Conservation (phyloP, 1,284 basidiomycete genomes). For the Naganishia liquefaciens region DNA sequence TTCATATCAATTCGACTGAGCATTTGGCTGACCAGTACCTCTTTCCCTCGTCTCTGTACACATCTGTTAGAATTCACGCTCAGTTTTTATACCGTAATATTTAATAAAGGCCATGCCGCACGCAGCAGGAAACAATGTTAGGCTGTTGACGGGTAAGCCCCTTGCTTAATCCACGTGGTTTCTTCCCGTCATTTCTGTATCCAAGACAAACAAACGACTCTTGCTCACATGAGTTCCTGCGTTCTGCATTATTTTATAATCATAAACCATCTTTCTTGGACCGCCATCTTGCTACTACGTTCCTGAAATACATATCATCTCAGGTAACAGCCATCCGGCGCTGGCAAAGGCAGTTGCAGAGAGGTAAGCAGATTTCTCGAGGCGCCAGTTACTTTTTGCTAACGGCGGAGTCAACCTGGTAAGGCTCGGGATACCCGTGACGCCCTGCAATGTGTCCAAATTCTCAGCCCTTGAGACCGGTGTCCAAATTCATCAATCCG, state of each 20-base stretch:
- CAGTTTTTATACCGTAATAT: slow-evolving; percentile 6
- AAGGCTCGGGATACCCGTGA: slow-evolving; percentile 87
- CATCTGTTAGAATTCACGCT: too few relatives aligned
- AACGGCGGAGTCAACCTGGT: slow-evolving; percentile 7
- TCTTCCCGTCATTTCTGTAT: slow-evolving; percentile 33
- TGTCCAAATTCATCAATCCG: slow-evolving; percentile 88
- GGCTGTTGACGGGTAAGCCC: slow-evolving; percentile 80
- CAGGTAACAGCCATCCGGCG: slow-evolving; percentile 97
- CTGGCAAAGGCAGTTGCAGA: slow-evolving; percentile 91
- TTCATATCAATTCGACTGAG: neutral
- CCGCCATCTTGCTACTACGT: neutral
- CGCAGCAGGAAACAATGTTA: slow-evolving; percentile 84
- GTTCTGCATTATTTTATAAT: slow-evolving; percentile 13
- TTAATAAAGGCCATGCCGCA: slow-evolving; percentile 52
- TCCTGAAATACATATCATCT: slow-evolving; percentile 9
- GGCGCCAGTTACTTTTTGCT: too few relatives aligned
- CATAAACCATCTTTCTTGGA: neutral
- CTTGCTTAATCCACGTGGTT: slow-evolving; percentile 27
- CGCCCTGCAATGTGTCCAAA: slow-evolving; percentile 87
- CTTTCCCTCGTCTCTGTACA: neutral
- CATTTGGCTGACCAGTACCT: neutral
- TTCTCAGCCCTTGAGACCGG: slow-evolving; percentile 95
- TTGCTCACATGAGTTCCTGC: slow-evolving; percentile 6
- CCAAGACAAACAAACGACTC: slow-evolving; percentile 14
- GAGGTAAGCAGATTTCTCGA: slow-evolving; percentile 66